A percentile compares a stretch with the other conserved stretches of the same genome.
Conservation (phyloP, 225 moss, liverwort and hornwort genomes). For the Pseudoscleropodium purum region DNA sequence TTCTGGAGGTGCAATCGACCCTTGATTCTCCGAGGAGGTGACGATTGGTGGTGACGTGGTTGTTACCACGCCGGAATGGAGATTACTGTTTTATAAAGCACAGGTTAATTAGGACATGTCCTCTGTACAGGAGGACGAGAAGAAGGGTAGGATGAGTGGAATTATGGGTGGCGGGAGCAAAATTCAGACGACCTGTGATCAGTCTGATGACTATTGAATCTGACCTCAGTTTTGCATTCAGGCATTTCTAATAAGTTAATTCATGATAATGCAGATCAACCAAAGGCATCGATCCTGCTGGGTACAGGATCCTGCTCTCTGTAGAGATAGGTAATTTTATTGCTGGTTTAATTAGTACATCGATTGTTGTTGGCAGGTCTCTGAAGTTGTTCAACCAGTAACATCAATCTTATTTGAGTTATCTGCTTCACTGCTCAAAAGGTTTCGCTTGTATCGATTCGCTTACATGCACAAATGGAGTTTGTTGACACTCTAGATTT, state of each 20-base stretch:
- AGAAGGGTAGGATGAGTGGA: slow-evolving; percentile 18
- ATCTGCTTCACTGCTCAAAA: neutral
- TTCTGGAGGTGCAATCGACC: slow-evolving; percentile 6
- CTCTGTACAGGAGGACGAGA: slow-evolving; percentile 9
- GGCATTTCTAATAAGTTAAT: slow-evolving; percentile 14
- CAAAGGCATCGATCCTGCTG: neutral
- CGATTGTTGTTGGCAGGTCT: slow-evolving; percentile 6
- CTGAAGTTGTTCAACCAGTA: slow-evolving; percentile 1
- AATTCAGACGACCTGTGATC: neutral
- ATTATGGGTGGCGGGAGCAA: slow-evolving; percentile 18
- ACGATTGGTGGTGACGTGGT: slow-evolving; percentile 10
- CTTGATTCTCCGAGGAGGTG: slow-evolving; percentile 12
- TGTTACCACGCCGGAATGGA: slow-evolving; percentile 11
- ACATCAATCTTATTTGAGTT: neutral
- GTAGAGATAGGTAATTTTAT: neutral
- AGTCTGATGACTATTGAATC: slow-evolving; percentile 28
- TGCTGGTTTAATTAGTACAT: neutral
- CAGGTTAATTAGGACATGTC: neutral
- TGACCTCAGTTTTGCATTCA: slow-evolving; percentile 54
- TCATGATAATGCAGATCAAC: slow-evolving; percentile 12
- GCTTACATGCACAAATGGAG: neutral
- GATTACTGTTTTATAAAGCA: slow-evolving; percentile 12
- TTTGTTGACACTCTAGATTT: neutral
- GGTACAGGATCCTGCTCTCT: neutral
- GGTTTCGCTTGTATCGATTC: neutral